Evolutionary conservation across 2,329 filamentous ascomycete species (phyloP), one percentile per base, ranked within the genome.

Genomic region (Alternaria sp.): DNA sequence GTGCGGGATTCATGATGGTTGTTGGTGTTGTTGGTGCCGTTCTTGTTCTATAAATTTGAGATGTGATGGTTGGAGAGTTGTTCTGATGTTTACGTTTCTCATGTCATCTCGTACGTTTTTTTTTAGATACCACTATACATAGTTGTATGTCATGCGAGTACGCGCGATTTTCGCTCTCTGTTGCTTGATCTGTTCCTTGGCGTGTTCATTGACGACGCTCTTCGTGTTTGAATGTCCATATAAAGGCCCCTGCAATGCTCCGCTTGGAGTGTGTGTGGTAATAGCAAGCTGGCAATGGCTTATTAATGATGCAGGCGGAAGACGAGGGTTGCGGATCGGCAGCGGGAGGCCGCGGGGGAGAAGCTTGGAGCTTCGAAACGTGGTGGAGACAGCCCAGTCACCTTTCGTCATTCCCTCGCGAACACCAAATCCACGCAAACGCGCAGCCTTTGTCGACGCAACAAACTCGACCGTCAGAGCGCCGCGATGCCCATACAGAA

Each of bases 401-500:
- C 32, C 57, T 59, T 65, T 62, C 62, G 64, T 67, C 64, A 67
- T 63, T 55, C 39, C 51, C 51, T 55, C 41, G 55, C 54, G 51
- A 52, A 52, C 44, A 52, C 28, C 20, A 38, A 49, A 46, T 18
- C 32, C 57, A 46, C 38, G 36, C 56, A 54, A 44, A 64, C 57
- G 48, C 55, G 49, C 44, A 46, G 26, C 39, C n/a, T 39, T 44
- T 44, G 30, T 41, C 47, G 41, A 51, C 51, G 28, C 34, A 39
- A 34, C 51, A 20, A 49, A 47, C 5, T 14, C 24, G 34, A 44
- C 56, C 38, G 56, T 43, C 56, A 58, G 57, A 64, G 70, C 57
- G 62, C 62, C 67, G 71, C 60, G 49, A 76, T 76, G 73, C 71
- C 57, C 49, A 51, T 59, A 49, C 51, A 48, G 8, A 52, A 47